phyloP scores from a whole-genome alignment of 371 early-diverging fungal species.

The Cokeromyces recurvatus region DNA sequence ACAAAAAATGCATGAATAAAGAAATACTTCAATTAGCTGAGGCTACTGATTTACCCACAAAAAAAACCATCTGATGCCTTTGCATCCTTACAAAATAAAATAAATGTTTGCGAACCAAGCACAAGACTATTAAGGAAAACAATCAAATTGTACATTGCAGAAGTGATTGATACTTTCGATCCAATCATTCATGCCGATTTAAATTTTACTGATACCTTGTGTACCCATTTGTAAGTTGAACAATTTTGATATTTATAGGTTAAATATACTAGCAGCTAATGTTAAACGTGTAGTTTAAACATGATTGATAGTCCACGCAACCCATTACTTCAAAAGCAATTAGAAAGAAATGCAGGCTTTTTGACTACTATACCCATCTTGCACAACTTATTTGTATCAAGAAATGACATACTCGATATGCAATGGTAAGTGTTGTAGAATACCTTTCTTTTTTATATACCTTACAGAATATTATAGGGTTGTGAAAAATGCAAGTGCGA shows the following conservation, averaged over 20 bases:
- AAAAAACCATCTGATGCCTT: conserved; percentile 3
- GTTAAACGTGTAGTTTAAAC: conserved; percentile 4
- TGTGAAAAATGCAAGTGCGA: too few relatives aligned
- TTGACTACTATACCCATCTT: too few relatives aligned
- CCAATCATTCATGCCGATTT: conserved; percentile 6
- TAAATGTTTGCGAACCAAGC: conserved; percentile 1
- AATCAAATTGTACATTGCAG: conserved; percentile 3
- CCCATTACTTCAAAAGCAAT: conserved; percentile 1
- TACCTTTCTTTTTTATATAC: too few relatives aligned
- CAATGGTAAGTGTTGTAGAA: too few relatives aligned
- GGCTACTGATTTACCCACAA: conserved; percentile 1
- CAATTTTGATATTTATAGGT: conserved; percentile 2
- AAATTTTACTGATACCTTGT: conserved; percentile 5
- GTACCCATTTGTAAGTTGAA: conserved; percentile 9
- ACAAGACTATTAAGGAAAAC: conserved; percentile 6
- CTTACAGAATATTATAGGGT: too few relatives aligned
- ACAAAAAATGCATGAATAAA: too few relatives aligned
- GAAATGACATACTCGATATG: too few relatives aligned
- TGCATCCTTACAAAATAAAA: conserved; percentile 3
- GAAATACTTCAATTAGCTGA: too few relatives aligned
- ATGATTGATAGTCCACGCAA: conserved; percentile 4
- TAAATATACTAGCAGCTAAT: conserved; percentile 1
- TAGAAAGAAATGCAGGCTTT: too few relatives aligned
- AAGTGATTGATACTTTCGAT: conserved; percentile 5
- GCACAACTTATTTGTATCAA: too few relatives aligned